Evolutionary conservation across 805 yeast species (phyloP).

Genomic region (Myxozyma sirexii): DNA sequence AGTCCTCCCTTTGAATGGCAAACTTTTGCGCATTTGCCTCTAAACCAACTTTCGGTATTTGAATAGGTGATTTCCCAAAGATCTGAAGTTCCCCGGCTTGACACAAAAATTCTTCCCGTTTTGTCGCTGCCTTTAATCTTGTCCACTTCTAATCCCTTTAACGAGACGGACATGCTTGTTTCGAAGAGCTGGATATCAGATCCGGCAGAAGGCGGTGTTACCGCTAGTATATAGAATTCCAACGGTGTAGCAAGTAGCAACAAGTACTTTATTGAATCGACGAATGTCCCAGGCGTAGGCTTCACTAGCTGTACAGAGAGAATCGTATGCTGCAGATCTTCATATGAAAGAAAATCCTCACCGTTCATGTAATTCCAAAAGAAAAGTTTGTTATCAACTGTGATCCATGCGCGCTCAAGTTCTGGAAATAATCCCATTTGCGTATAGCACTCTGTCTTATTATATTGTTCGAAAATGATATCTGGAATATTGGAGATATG

Average conservation of each 20-base stretch:
- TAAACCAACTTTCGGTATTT: constrained; percentile 82
- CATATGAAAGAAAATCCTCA: constrained; percentile 75
- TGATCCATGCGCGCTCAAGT: constrained; percentile 81
- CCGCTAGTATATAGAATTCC: constrained; percentile 75
- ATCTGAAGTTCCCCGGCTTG: constrained; percentile 75
- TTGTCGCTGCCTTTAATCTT: constrained; percentile 59
- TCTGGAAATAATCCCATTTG: constrained; percentile 84
- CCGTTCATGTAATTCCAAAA: constrained; percentile 77
- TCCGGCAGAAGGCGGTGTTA: constrained; percentile 53
- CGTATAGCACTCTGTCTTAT: constrained; percentile 62
- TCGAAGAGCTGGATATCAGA: constrained; percentile 67
- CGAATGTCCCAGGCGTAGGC: constrained; percentile 81
- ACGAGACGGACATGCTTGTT: constrained; percentile 78
- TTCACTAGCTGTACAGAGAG: constrained; percentile 73
- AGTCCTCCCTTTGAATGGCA: constrained; percentile 75
- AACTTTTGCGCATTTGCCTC: constrained; percentile 76
- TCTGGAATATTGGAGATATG: constrained; percentile 77
- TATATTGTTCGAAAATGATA: constrained; percentile 70
- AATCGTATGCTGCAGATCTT: constrained; percentile 77
- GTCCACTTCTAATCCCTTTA: constrained; percentile 71
- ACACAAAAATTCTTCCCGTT: constrained; percentile 80
- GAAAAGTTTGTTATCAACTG: constrained; percentile 75
- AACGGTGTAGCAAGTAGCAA: constrained; percentile 78
- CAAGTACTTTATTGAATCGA: constrained; percentile 71
- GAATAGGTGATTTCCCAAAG: constrained; percentile 88